Conservation (phyloP, 179 eudicot species). For the Vitellaria paradoxa region DNA sequence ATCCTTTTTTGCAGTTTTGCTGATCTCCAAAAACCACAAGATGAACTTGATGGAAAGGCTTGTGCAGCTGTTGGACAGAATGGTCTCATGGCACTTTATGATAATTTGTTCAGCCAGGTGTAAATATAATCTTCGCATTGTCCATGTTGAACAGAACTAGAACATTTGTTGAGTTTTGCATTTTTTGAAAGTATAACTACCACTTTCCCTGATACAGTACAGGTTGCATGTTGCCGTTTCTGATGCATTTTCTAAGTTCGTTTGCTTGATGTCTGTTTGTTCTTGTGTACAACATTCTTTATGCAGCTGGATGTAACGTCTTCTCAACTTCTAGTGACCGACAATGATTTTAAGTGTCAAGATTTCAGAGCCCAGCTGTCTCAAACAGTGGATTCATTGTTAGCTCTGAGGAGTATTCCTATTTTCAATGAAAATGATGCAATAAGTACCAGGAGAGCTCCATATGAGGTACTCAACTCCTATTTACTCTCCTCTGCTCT, state of each 20-base stretch:
- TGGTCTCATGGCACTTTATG: slow-evolving; percentile 91
- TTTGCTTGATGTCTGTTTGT: slow-evolving; percentile 6
- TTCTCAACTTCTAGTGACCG: slow-evolving; percentile 85
- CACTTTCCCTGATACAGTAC: neutral
- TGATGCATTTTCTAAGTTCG: neutral
- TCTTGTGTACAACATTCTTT: neutral
- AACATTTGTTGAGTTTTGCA: neutral
- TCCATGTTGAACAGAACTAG: neutral
- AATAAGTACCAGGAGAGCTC: slow-evolving; percentile 79
- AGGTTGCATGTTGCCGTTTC: neutral
- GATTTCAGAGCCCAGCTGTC: slow-evolving; percentile 65
- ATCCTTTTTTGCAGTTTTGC: slow-evolving; percentile 55
- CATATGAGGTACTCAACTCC: slow-evolving; percentile 58
- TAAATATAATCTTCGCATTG: neutral
- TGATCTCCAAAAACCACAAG: slow-evolving; percentile 86
- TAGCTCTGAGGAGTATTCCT: slow-evolving; percentile 67
- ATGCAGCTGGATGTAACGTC: slow-evolving; percentile 85
- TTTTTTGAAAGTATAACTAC: neutral
- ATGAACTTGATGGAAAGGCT: slow-evolving; percentile 85
- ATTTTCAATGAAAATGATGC: slow-evolving; percentile 89
- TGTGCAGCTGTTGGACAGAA: slow-evolving; percentile 96
- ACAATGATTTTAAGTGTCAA: slow-evolving; percentile 67
- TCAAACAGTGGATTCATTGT: slow-evolving; percentile 66
- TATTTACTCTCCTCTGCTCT: neutral
- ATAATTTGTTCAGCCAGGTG: slow-evolving; percentile 81